Evolutionary conservation across 2,329 filamentous ascomycete genomes (phyloP), one percentile per base, ranked within the genome.

Genomic region (Sphaerulina vaccinii): DNA sequence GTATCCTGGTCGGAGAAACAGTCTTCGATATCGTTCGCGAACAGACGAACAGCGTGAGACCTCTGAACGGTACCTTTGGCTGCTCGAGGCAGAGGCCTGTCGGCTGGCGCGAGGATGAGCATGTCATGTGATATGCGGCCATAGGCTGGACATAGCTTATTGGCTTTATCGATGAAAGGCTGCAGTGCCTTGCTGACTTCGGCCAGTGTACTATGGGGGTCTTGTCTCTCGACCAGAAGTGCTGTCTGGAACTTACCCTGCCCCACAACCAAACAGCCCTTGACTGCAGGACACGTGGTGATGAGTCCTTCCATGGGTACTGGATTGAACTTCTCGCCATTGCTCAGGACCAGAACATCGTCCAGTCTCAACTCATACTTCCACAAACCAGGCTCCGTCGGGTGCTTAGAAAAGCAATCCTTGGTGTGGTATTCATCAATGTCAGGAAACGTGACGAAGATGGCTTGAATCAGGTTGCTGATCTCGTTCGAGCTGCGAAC

Each of bases 321-420:
- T 0, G 75, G 74, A 54, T 80, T 80, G 29, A 75, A 66, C 52
- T 77, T 78, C 40, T 73, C 68, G 1, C 74, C 74, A 52, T 72
- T 75, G 23, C 65, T 70, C 11, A 76, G 60, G 0, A 76, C 68
- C 18, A 77, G 68, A 1, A 75, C 66, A 59, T 78, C 74, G 52
- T 77, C 73, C 10, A 56, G 53, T 1, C 74, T 61, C 1, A 71
- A 71, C 19, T 66, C 52, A 43, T 66, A 75, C 7, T 63, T 65
- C 69, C 71, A 77, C 1, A 69, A 55, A 40, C 63, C 54, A 1
- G 62, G 55, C 5, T 70, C 68, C 1, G 55, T 63, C 1, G 74
- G 70, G 50, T 76, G 73, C 11, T 50, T 61, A 1, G 52, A 54
- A 37, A 63, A 76, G 0, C 75, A 54, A 55, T 76, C 74, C 16